Evolutionary conservation across 345 rosid genomes (phyloP).

Genomic region (Salix suchowensis): DNA sequence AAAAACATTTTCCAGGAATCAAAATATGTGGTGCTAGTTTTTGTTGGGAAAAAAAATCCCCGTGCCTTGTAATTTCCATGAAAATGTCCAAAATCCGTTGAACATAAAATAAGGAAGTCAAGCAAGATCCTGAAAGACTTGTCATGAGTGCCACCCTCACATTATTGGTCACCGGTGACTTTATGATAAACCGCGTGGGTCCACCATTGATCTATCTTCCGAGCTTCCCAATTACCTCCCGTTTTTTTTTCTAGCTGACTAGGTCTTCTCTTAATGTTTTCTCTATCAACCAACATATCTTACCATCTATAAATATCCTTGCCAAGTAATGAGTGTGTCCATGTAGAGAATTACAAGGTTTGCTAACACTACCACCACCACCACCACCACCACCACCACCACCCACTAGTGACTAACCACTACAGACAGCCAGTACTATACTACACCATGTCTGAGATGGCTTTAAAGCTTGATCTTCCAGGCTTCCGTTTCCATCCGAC

Average conservation of each 20-base stretch:
- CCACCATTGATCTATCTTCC: slow-evolving; percentile 14
- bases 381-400: neutral
- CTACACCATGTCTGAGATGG: slow-evolving; percentile 25
- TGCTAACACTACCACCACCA: neutral
- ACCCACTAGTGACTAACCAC: neutral
- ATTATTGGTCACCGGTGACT: slow-evolving; percentile 8
- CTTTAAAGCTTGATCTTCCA: slow-evolving; percentile 53
- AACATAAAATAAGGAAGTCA: slow-evolving; percentile 9
- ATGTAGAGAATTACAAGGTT: neutral
- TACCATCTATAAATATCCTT: slow-evolving; percentile 15
- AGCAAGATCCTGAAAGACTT: slow-evolving; percentile 5
- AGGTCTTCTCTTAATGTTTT: slow-evolving; percentile 18
- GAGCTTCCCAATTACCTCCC: neutral
- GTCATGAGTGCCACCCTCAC: neutral
- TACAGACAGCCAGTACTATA: neutral
- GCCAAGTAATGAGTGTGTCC: neutral
- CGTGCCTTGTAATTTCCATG: slow-evolving; percentile 32
- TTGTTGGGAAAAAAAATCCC: neutral
- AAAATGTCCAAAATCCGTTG: slow-evolving; percentile 19
- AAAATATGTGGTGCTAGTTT: neutral
- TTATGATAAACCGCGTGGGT: slow-evolving; percentile 46
- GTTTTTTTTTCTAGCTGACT: neutral
- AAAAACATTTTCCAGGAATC: neutral
- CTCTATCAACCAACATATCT: neutral
- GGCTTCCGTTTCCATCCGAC: slow-evolving; percentile 96